Percentiles rank a stretch among this genome's conserved stretches.
These are phyloP conservation scores for Lentinula sp. DNA, from an alignment of 768 basidiomycete genomes.

Conservation along the genomic window DNA sequence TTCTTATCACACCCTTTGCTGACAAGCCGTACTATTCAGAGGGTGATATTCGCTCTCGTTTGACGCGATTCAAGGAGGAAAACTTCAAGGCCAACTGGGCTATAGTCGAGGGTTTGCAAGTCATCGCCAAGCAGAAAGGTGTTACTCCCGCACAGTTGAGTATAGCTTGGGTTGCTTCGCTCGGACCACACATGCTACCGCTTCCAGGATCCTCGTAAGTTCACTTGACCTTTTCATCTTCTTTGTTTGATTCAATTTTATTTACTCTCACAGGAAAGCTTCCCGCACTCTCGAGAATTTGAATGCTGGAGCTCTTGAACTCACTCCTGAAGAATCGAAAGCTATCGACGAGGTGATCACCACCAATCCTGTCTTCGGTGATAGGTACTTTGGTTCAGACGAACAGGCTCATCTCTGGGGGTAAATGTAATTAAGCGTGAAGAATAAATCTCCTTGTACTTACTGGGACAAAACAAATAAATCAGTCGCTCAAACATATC, in stretches of 20 bases:
- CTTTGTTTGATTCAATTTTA: neutral
- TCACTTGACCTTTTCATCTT: neutral
- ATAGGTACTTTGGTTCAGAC: conserved; percentile 3
- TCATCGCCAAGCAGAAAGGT: conserved; percentile 34
- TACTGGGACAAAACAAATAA: no score
- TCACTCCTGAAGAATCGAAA: conserved; percentile 4
- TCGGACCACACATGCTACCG: conserved; percentile 39
- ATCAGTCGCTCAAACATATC: no score
- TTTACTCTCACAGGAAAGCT: conserved; percentile 8
- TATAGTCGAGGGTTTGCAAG: conserved; percentile 35
- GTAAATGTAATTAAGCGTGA: neutral
- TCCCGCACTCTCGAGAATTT: conserved; percentile 39
- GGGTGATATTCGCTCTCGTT: conserved; percentile 30
- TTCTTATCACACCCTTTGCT: neutral
- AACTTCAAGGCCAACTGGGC: conserved; percentile 36
- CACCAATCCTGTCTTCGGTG: neutral
- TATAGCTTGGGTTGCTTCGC: conserved; percentile 36
- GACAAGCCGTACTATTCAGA: conserved; percentile 14
- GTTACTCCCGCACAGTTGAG: conserved; percentile 36
- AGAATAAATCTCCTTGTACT: no score
- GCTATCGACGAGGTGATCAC: conserved; percentile 2
- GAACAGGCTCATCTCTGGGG: conserved; percentile 4
- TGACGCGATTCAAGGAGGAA: conserved; percentile 42
- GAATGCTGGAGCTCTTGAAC: conserved; percentile 25
- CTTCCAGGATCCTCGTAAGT: conserved; percentile 36